phyloP scores from a whole-genome alignment of 1,284 basidiomycete genomes.

The Microbotryum saponariae region DNA sequence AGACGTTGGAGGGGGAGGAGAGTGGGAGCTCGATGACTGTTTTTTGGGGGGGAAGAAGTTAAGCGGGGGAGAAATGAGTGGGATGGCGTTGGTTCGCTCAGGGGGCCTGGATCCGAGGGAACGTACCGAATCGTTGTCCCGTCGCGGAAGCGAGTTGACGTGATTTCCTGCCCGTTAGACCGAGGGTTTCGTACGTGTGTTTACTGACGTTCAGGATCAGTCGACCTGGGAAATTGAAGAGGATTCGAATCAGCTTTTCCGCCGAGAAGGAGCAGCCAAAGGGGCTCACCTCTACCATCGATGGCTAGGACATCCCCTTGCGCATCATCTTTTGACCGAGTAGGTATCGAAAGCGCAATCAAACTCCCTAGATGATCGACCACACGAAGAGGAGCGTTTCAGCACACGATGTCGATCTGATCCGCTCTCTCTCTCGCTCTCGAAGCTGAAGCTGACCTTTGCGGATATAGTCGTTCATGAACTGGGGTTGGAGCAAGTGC shows the following conservation, averaged over 20 bases:
- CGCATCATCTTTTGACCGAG: not conserved
- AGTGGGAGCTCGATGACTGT: conserved; percentile 27
- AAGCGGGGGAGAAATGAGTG: not conserved
- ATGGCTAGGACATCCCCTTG: conserved; percentile 20
- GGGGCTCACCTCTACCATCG: conserved; percentile 26
- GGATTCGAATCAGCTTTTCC: too few relatives aligned
- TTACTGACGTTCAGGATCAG: conserved; percentile 22
- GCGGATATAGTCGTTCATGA: conserved; percentile 17
- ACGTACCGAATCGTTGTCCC: conserved; percentile 23
- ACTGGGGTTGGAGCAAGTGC: conserved; percentile 17
- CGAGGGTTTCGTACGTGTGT: conserved; percentile 27
- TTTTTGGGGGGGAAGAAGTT: not conserved
- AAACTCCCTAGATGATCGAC: conserved; percentile 10
- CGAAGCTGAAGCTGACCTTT: conserved; percentile 5
- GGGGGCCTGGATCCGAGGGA: not conserved
- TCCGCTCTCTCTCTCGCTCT: too few relatives aligned
- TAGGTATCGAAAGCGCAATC: conserved; percentile 12
- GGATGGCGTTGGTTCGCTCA: too few relatives aligned
- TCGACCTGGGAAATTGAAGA: conserved; percentile 1
- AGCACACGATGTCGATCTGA: not conserved
- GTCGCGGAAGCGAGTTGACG: conserved; percentile 1
- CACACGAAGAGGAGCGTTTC: not conserved
- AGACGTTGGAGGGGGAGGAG: conserved; percentile 5
- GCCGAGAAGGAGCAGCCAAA: not conserved
- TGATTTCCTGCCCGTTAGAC: conserved; percentile 15